Conservation (phyloP, 2,329 filamentous ascomycete species). For the Incumbomyces delicatus region DNA sequence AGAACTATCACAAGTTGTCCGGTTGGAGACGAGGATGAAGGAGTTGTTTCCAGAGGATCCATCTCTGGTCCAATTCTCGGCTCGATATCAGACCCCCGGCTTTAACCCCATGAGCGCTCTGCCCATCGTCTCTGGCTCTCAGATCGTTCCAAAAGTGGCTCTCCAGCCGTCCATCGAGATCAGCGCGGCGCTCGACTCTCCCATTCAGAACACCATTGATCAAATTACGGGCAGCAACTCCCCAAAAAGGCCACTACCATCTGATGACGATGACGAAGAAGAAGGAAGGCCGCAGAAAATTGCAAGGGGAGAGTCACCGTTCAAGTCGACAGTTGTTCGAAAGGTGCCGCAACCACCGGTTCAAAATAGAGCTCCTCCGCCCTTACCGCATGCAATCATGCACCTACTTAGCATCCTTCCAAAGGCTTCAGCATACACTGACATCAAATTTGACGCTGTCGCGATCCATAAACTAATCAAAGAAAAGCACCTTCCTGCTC, state of each 20-base stretch:
- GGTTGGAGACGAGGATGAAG: conserved; percentile 83
- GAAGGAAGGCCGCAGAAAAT: conserved; percentile 76
- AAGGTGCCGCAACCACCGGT: conserved; percentile 56
- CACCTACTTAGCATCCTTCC: conserved; percentile 64
- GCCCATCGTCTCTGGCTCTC: conserved; percentile 68
- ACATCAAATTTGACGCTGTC: conserved; percentile 58
- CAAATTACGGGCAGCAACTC: conserved; percentile 29
- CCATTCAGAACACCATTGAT: conserved; percentile 28
- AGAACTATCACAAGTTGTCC: conserved; percentile 79
- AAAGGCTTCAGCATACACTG: conserved; percentile 60
- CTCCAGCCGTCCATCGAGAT: conserved; percentile 21
- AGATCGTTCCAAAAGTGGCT: conserved; percentile 58
- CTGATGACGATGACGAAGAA: conserved; percentile 53
- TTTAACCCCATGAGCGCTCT: conserved; percentile 79
- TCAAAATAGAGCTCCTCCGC: conserved; percentile 42
- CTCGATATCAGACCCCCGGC: conserved; percentile 60
- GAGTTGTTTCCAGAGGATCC: conserved; percentile 89
- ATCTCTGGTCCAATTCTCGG: conserved; percentile 61
- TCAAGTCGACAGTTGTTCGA: conserved; percentile 74
- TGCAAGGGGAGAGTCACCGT: conserved; percentile 76
- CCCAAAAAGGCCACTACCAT: conserved; percentile 48
- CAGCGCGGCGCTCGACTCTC: conserved; percentile 25
- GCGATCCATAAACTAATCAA: conserved; percentile 65
- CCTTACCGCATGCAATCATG: conserved; percentile 60
- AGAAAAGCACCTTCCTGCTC: conserved; percentile 37